Conservation (phyloP, 768 basidiomycete species). For the Trametes meyenii region DNA sequence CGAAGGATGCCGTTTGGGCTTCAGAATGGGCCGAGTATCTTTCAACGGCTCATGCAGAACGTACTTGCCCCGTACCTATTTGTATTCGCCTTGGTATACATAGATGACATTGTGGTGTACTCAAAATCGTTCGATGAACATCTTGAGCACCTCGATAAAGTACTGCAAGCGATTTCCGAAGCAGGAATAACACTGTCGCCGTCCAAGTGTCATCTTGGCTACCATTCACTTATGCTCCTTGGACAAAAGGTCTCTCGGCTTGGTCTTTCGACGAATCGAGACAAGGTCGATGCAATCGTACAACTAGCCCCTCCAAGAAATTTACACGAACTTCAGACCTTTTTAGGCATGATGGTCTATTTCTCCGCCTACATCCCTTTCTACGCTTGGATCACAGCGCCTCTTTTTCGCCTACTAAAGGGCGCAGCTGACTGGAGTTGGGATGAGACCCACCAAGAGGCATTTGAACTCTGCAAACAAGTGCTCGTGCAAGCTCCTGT, state of each 20-base stretch:
- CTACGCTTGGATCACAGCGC: constrained; percentile 30
- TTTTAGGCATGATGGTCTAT: constrained; percentile 33
- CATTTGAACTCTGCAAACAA: constrained; percentile 28
- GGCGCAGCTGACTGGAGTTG: constrained; percentile 29
- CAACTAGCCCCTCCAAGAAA: constrained; percentile 27
- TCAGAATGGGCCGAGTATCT: constrained; percentile 38
- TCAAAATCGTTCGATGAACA: constrained; percentile 16
- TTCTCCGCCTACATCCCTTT: constrained; percentile 30
- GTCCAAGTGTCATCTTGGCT: constrained; percentile 39
- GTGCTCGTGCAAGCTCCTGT: constrained; percentile 27
- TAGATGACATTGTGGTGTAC: constrained; percentile 19
- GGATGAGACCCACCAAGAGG: constrained; percentile 22
- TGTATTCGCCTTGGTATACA: constrained; percentile 1
- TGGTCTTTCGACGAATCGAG: constrained; percentile 41
- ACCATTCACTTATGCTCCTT: constrained; percentile 37
- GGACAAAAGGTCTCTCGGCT: constrained; percentile 45
- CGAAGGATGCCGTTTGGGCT: constrained; percentile 42
- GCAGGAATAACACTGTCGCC: constrained; percentile 37
- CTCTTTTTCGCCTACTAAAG: constrained; percentile 28
- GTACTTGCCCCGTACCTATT: constrained; percentile 4
- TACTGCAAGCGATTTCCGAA: not conserved
- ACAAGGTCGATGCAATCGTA: constrained; percentile 41
- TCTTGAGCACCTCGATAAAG: not conserved
- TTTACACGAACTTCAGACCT: constrained; percentile 27
- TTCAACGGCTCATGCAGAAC: constrained; percentile 43